phyloP scores from a whole-genome alignment of 176 grass and related monocot species.

The Triticum dicoccoides region DNA sequence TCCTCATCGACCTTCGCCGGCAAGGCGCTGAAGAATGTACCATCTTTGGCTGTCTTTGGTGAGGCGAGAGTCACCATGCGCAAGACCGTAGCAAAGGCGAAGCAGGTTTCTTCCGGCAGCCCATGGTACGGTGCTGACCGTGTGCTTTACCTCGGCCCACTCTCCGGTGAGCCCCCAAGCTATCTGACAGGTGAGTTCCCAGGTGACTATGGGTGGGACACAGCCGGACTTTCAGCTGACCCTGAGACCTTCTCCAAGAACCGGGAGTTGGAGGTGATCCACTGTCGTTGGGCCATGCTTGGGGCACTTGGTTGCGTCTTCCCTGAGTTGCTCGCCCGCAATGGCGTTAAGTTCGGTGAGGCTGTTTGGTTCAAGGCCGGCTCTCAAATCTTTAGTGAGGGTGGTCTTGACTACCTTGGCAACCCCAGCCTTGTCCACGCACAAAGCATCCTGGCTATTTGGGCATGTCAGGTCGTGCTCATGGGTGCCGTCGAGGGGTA shows the following conservation, averaged over 20 bases:
- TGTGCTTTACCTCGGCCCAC: not conserved
- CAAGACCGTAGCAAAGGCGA: not conserved
- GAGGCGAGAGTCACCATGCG: not conserved
- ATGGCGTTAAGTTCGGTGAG: not conserved
- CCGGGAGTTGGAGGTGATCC: not conserved
- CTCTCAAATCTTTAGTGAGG: constrained; percentile 1
- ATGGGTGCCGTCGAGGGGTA: not conserved
- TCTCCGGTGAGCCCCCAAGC: not conserved
- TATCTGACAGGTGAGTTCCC: not conserved
- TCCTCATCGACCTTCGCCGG: not conserved
- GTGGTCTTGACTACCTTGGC: not conserved
- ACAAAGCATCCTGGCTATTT: not conserved
- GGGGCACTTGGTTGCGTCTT: not conserved
- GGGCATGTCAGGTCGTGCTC: not conserved
- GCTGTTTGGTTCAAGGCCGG: constrained; percentile 3
- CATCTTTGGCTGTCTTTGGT: not conserved
- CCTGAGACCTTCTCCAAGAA: not conserved
- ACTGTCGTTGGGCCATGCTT: not conserved
- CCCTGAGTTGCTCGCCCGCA: not conserved
- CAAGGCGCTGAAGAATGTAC: not conserved
- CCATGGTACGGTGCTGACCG: constrained; percentile 4
- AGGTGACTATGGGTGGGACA: not conserved
- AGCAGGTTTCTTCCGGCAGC: not conserved
- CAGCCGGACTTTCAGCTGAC: not conserved
- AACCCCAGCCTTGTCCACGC: not conserved